phyloP scores from a whole-genome alignment of 345 rosid genomes.

The Aquilaria sinensis region DNA sequence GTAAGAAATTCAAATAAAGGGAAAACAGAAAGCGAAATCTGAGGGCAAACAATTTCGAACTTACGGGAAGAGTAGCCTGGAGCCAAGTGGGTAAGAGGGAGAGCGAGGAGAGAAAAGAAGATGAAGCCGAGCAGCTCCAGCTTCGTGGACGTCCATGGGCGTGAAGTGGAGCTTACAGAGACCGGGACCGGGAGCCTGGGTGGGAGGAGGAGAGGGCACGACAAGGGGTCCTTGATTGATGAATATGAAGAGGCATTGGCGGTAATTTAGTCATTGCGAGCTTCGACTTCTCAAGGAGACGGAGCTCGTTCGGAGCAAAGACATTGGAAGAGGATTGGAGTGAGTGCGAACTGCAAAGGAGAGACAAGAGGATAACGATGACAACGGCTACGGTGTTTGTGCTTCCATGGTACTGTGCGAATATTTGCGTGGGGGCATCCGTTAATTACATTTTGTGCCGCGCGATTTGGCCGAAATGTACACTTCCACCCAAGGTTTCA shows the following conservation, averaged over 20 bases:
- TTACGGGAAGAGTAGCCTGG: slow-evolving; percentile 46
- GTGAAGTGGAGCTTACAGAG: slow-evolving; percentile 20
- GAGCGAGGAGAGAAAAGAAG: slow-evolving; percentile 25
- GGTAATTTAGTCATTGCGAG: slow-evolving; percentile 19
- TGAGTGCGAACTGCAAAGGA: too few relatives aligned
- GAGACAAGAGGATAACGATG: slow-evolving; percentile 2
- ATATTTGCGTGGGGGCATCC: too few relatives aligned
- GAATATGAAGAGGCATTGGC: slow-evolving; percentile 6
- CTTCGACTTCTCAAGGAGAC: neutral
- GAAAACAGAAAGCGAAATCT: too few relatives aligned
- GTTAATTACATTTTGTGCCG: too few relatives aligned
- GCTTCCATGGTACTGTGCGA: too few relatives aligned
- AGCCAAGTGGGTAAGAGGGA: slow-evolving; percentile 31
- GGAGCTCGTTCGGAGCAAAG: neutral
- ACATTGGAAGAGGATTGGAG: neutral
- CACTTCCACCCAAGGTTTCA: too few relatives aligned
- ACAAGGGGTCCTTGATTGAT: neutral
- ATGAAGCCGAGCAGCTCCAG: slow-evolving; percentile 32
- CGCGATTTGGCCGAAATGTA: too few relatives aligned
- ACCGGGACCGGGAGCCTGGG: slow-evolving; percentile 2
- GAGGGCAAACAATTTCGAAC: slow-evolving; percentile 9
- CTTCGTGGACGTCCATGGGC: slow-evolving; percentile 49
- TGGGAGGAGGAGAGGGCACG: slow-evolving; percentile 12
- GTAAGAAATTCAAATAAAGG: too few relatives aligned
- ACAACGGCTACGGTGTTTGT: too few relatives aligned